A percentile compares a stretch with the other conserved stretches of the same genome.
Conservation (phyloP, 1,284 basidiomycete species). For the Cystobasidiaceae sp. region DNA sequence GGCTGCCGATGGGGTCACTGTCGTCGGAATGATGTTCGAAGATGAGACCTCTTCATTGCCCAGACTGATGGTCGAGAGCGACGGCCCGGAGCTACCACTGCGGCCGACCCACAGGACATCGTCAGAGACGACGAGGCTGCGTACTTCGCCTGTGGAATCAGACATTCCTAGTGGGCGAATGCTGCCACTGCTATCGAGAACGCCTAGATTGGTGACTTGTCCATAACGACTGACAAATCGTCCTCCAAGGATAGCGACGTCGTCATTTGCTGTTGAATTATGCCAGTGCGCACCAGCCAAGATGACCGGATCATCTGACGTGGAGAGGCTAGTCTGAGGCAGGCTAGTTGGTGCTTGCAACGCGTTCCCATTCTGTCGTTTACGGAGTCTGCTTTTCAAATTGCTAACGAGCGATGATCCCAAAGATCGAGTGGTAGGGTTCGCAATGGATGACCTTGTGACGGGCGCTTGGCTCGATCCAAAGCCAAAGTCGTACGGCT, state of each 20-base stretch:
- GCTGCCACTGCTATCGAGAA: constrained; percentile 53
- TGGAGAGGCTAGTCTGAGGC: not conserved
- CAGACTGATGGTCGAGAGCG: constrained; percentile 67
- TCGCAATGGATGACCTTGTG: not conserved
- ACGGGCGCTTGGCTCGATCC: no score
- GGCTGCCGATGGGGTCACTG: not conserved
- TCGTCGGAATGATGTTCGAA: constrained; percentile 38
- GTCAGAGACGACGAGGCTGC: constrained; percentile 60
- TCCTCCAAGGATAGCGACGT: constrained; percentile 45
- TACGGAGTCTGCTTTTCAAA: constrained; percentile 1
- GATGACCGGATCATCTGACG: constrained; percentile 48
- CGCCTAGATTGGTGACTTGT: constrained; percentile 59
- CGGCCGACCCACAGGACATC: constrained; percentile 73
- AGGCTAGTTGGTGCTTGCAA: not conserved
- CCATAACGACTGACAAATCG: constrained; percentile 24
- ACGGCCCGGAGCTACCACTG: constrained; percentile 56
- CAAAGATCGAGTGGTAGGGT: not conserved
- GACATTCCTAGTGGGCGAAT: constrained; percentile 57
- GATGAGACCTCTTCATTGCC: constrained; percentile 60
- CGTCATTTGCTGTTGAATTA: constrained; percentile 62
- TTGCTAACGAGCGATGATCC: not conserved
- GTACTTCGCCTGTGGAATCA: constrained; percentile 60
- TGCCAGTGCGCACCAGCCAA: constrained; percentile 85
- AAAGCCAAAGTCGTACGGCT: not conserved
- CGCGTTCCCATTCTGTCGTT: not conserved